phyloP scores from a whole-genome alignment of 352 stramenopile genomes.

The Phytophthora parvispora region DNA sequence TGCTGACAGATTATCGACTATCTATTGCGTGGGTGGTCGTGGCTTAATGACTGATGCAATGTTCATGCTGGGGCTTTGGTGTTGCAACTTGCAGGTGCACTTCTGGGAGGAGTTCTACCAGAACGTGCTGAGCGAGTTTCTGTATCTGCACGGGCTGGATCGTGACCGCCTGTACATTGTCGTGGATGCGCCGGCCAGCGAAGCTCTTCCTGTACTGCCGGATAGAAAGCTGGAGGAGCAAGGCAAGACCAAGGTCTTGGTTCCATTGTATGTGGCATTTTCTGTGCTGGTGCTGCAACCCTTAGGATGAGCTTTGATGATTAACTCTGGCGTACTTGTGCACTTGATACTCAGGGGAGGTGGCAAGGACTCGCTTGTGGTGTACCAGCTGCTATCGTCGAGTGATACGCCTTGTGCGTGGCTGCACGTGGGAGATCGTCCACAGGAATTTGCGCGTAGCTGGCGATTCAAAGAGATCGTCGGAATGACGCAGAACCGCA shows the following conservation, averaged over 20 bases:
- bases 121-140: constrained; percentile 49
- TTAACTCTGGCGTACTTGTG: background rate
- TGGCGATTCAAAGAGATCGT: constrained; percentile 44
- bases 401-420: constrained; percentile 38
- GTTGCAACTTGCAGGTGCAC: constrained; percentile 23
- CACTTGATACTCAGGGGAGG: constrained; percentile 31
- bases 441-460: constrained; percentile 42
- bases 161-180: constrained; percentile 47
- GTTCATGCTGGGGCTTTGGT: background rate
- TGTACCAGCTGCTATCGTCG: constrained; percentile 38
- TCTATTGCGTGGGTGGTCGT: background rate
- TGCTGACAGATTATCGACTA: background rate
- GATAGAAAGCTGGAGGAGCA: constrained; percentile 28
- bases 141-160: constrained; percentile 44
- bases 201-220: constrained; percentile 24
- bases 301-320: background rate
- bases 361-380: constrained; percentile 50
- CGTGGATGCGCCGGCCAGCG: constrained; percentile 10
- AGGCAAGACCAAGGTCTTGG: constrained; percentile 32
- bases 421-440: constrained; percentile 46
- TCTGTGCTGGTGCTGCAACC: background rate
- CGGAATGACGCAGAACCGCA: constrained; percentile 37
- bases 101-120: constrained; percentile 59
- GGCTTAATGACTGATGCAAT: background rate
- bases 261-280: constrained; percentile 40